Evolutionary conservation across 2,329 filamentous ascomycete species (phyloP).

Genomic region (Xylariaceae sp.): DNA sequence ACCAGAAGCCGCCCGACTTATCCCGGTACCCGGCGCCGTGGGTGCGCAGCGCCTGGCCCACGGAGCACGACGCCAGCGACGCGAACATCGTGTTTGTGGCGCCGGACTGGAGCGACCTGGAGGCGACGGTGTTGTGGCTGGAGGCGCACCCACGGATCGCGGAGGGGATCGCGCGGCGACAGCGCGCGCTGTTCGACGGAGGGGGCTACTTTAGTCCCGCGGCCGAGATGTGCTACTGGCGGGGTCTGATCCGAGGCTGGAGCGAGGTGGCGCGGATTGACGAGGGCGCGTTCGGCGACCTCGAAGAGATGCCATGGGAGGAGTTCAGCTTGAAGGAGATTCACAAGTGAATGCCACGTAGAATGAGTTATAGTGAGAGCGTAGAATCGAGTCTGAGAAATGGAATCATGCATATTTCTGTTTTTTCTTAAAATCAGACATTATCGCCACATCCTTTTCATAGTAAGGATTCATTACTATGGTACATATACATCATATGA

Average conservation of each 20-base stretch:
- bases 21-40: slow-evolving; percentile 38
- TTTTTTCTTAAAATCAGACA: slow-evolving; percentile 7
- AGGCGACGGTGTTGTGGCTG: slow-evolving; percentile 52
- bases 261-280: slow-evolving; percentile 46
- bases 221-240: slow-evolving; percentile 61
- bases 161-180: slow-evolving; percentile 53
- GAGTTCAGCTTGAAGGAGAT: slow-evolving; percentile 45
- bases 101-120: slow-evolving; percentile 58
- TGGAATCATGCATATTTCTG: not conserved
- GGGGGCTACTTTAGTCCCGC: slow-evolving; percentile 55
- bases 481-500: slow-evolving; percentile 34
- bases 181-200: slow-evolving; percentile 50
- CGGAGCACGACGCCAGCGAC: slow-evolving; percentile 28
- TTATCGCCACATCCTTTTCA: slow-evolving; percentile 20
- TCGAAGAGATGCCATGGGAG: slow-evolving; percentile 48
- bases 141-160: slow-evolving; percentile 50
- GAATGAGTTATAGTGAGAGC: not conserved
- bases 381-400: not conserved
- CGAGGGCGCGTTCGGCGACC: slow-evolving; percentile 43
- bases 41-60: slow-evolving; percentile 48
- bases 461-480: slow-evolving; percentile 30
- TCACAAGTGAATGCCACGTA: slow-evolving; percentile 30
- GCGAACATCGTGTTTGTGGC: slow-evolving; percentile 53
- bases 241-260: slow-evolving; percentile 56
- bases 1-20: slow-evolving; percentile 3